Evolutionary conservation across 192 early-diverging fungal genomes (phyloP).

Genomic region (Coemansia sp.): DNA sequence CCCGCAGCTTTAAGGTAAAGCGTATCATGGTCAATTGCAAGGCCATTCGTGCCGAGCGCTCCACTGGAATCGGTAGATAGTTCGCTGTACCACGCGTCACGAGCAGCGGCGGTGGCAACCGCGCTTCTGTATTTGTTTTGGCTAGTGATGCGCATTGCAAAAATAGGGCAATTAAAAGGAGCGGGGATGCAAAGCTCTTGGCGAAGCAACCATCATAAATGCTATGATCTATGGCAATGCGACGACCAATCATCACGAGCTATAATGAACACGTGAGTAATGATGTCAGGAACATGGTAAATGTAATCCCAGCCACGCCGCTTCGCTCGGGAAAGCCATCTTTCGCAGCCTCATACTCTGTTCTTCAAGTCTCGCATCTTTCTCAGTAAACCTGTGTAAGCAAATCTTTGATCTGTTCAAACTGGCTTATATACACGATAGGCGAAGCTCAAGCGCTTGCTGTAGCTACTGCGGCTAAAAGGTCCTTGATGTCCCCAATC

Average conservation of each 20-base stretch:
- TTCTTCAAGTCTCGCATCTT: neutral
- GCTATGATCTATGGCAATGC: neutral
- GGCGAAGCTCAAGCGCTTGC: neutral
- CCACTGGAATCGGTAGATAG: slow-evolving; percentile 20
- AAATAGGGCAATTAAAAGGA: neutral
- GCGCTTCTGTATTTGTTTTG: slow-evolving; percentile 50
- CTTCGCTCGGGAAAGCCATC: no score
- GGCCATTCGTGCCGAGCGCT: slow-evolving; percentile 28
- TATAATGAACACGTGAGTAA: neutral
- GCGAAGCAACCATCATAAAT: neutral
- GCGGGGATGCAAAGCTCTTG: neutral
- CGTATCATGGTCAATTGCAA: slow-evolving; percentile 25
- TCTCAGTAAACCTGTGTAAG: neutral
- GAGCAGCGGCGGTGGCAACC: slow-evolving; percentile 22
- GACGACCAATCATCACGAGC: neutral
- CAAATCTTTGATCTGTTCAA: neutral
- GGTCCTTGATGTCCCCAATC: neutral
- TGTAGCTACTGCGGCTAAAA: neutral
- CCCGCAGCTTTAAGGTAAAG: slow-evolving; percentile 30
- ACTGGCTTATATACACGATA: neutral
- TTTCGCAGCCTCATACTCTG: neutral
- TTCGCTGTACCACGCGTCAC: slow-evolving; percentile 47
- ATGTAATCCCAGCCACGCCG: no score
- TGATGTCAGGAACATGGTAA: neutral
- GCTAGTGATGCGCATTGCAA: slow-evolving; percentile 29